Base-by-base conservation (phyloP, 83 land plant genomes). In the Picea engelmannii region DNA sequence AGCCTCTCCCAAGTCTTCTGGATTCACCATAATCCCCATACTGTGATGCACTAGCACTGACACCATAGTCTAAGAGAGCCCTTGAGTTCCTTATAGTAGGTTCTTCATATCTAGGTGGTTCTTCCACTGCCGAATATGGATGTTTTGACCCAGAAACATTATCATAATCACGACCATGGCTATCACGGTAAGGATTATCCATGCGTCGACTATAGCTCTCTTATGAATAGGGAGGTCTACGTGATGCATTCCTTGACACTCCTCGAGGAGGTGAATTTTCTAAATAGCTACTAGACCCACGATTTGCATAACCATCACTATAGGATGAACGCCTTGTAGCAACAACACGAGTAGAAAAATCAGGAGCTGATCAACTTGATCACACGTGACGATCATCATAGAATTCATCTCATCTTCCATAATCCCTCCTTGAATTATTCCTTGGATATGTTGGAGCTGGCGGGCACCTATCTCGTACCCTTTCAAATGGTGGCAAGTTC, bases 81-180 rank as follows among this genome's bases (percentile, higher is more conserved):
- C 91, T 87, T 21, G 95, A 87, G 1, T 89, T 93, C 44, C 91
- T 91, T 12, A 80, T 73, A 58, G 87, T 62, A 3, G 87, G 38
- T 69, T 91, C 93, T 63, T 79, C 86, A 86, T 89, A 93, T 44
- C 91, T 87, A 24, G 90, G 82, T 76, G 92, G 86, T 62, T 66
- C 86, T 78, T 93, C 95, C 95, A 96, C 6, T 11, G 88, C 82
- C 71, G 87, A 2, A 82, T 90, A 96, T 3, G 95, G 93, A 2
- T 95, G 93, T 80, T 96, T 96, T 10, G 92, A 86, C 11, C 99
- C 99, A 66, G 92, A 81, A 7, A 88, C 61, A 16, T 90, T 82
- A 23, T 92, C 95, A 82, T 91, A 89, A 52, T 92, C 94, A 44
- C 90, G 90, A 11, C 82, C 85, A 76, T 93, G 89, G 66, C 81